Percentiles rank a stretch among this genome's conserved stretches.
Evolutionary conservation across 805 yeast species (phyloP).

Genomic region (Schizosaccharomyces japonicus): DNA sequence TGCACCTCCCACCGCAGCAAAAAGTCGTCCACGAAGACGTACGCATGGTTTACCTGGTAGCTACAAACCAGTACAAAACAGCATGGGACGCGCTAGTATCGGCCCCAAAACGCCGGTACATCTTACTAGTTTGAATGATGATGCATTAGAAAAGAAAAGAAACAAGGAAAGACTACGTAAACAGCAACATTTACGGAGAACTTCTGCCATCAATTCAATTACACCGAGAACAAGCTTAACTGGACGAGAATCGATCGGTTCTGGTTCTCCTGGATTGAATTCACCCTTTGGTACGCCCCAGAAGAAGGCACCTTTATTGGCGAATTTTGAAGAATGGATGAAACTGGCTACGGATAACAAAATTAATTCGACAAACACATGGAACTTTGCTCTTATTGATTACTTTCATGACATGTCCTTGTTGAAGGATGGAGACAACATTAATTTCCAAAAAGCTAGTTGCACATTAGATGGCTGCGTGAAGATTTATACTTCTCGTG

Average conservation of each 20-base stretch:
- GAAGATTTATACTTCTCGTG: slow-evolving; percentile 71
- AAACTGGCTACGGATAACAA: slow-evolving; percentile 63
- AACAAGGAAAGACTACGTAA: not conserved
- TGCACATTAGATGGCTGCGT: slow-evolving; percentile 88
- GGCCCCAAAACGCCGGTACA: not conserved
- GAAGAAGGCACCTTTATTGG: slow-evolving; percentile 12
- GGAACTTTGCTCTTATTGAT: slow-evolving; percentile 80
- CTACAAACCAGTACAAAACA: not conserved
- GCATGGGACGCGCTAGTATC: not conserved
- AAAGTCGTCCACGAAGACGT: no score
- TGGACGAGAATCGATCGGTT: not conserved
- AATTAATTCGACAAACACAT: slow-evolving; percentile 61
- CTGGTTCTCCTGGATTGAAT: not conserved
- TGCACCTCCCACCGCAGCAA: no score
- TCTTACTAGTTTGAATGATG: not conserved
- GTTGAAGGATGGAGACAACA: slow-evolving; percentile 48
- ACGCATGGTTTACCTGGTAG: no score
- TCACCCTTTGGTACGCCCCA: slow-evolving; percentile 4
- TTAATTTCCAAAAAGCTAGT: slow-evolving; percentile 75
- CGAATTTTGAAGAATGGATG: slow-evolving; percentile 55
- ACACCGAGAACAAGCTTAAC: no score
- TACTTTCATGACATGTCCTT: slow-evolving; percentile 68
- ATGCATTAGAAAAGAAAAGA: not conserved
- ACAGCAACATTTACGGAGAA: not conserved
- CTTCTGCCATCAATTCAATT: not conserved